Conservation (phyloP, 2,329 filamentous ascomycete species). For the Calonectria crousiana region DNA sequence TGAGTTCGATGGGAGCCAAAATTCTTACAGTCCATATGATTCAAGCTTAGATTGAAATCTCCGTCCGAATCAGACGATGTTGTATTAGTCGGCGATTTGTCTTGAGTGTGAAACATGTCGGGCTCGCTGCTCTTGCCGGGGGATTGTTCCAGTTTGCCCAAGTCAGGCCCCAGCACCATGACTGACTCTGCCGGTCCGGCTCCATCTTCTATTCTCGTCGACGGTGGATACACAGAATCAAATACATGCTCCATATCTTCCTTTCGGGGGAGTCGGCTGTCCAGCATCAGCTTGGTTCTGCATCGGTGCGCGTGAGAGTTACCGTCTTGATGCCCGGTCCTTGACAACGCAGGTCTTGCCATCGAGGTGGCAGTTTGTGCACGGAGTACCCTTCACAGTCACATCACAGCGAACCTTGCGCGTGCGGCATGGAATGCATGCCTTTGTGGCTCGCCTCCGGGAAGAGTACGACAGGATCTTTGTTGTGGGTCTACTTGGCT, state of each 20-base stretch:
- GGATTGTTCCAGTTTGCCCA: not conserved
- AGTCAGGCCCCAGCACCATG: not conserved
- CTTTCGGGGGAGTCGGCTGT: not conserved
- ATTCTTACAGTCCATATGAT: not conserved
- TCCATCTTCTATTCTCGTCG: not conserved
- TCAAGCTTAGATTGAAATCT: not conserved
- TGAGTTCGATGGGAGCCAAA: not conserved
- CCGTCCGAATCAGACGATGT: not conserved
- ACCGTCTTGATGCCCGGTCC: conserved; percentile 11
- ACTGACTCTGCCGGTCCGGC: not conserved
- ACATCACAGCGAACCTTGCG: conserved; percentile 15
- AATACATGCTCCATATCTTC: not conserved
- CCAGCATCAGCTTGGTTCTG: not conserved
- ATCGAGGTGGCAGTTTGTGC: conserved; percentile 14
- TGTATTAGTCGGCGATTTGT: not conserved
- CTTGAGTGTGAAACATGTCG: not conserved
- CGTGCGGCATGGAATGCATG: not conserved
- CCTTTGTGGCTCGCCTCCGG: not conserved
- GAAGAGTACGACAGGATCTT: not conserved
- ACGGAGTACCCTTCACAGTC: conserved; percentile 6
- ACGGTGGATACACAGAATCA: not conserved
- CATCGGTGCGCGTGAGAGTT: not conserved
- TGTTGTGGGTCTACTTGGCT: not conserved
- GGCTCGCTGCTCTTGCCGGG: not conserved
- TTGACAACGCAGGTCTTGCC: not conserved